phyloP scores from a whole-genome alignment of 78 protist species.

The Blattamonas nauphoetae region DNA sequence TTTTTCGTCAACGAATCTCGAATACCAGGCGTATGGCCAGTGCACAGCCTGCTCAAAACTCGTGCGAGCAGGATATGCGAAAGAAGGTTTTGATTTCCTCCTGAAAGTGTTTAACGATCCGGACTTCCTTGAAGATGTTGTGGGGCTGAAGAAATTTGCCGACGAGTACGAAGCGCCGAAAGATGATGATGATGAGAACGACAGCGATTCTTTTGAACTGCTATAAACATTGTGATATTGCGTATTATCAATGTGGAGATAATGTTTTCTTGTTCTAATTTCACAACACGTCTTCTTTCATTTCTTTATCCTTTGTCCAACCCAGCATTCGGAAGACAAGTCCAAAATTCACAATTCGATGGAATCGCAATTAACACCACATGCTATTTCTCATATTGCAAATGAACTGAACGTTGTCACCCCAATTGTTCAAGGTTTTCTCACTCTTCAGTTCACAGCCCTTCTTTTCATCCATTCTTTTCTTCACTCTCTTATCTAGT shows the following conservation, averaged over 20 bases:
- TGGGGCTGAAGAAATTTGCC: constrained; percentile 40
- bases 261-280: too few species aligned
- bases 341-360: too few species aligned
- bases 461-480: neutral
- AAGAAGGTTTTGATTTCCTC: constrained; percentile 47
- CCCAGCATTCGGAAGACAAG: too few species aligned
- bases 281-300: too few species aligned
- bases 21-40: constrained; percentile 11
- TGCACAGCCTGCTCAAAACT: constrained; percentile 81
- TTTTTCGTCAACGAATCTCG: constrained; percentile 31
- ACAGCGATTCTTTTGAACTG: too few species aligned
- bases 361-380: neutral
- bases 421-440: neutral
- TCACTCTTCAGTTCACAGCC: neutral
- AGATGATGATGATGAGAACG: neutral
- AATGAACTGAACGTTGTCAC: neutral
- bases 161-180: neutral
- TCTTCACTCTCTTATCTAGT: neutral
- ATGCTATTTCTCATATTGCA: neutral
- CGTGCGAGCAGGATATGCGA: constrained; percentile 27
- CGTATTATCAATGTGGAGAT: too few species aligned
- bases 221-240: too few species aligned
- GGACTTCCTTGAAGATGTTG: constrained; percentile 42
- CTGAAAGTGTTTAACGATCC: constrained; percentile 36
- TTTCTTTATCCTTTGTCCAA: too few species aligned